A percentile compares a stretch with the other conserved stretches of the same genome.
phyloP scores from a whole-genome alignment of 2,329 filamentous ascomycete genomes.

The Paraphaeosphaeria minitans region DNA sequence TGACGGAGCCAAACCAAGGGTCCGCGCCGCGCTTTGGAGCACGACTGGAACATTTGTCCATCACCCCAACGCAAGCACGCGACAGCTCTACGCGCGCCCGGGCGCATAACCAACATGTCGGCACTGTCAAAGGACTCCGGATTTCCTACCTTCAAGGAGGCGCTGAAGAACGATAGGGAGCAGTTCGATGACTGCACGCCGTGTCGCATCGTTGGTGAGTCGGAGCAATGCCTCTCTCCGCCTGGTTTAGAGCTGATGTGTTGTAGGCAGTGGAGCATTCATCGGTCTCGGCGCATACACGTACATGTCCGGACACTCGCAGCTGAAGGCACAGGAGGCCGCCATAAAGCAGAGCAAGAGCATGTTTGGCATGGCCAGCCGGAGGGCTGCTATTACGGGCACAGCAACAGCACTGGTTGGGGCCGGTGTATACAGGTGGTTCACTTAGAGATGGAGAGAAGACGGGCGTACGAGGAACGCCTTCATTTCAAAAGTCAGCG shows the following conservation, averaged over 20 bases:
- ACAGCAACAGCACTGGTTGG: constrained; percentile 50
- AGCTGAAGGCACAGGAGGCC: constrained; percentile 49
- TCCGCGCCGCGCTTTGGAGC: constrained; percentile 1
- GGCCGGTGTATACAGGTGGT: constrained; percentile 51
- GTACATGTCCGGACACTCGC: constrained; percentile 53
- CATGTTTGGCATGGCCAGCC: constrained; percentile 48
- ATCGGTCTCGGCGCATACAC: constrained; percentile 54
- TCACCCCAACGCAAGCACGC: neutral
- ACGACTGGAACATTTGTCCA: neutral
- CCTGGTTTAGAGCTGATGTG: neutral
- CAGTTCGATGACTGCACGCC: constrained; percentile 67
- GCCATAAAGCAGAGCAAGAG: constrained; percentile 49
- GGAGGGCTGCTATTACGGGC: constrained; percentile 49
- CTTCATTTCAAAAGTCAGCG: neutral
- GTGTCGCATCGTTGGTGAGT: constrained; percentile 72
- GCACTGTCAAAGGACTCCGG: constrained; percentile 11
- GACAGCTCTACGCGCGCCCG: neutral
- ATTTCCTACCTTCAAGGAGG: constrained; percentile 35
- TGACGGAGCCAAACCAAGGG: constrained; percentile 6
- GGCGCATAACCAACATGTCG: constrained; percentile 18
- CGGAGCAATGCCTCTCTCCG: neutral
- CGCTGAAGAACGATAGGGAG: constrained; percentile 39
- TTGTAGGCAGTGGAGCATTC: constrained; percentile 51
- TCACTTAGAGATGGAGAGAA: constrained; percentile 17
- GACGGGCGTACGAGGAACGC: constrained; percentile 20